These are phyloP conservation scores for Camellia granthamiana DNA, from an alignment of 148 eudicot genomes.

Conservation along the genomic window DNA sequence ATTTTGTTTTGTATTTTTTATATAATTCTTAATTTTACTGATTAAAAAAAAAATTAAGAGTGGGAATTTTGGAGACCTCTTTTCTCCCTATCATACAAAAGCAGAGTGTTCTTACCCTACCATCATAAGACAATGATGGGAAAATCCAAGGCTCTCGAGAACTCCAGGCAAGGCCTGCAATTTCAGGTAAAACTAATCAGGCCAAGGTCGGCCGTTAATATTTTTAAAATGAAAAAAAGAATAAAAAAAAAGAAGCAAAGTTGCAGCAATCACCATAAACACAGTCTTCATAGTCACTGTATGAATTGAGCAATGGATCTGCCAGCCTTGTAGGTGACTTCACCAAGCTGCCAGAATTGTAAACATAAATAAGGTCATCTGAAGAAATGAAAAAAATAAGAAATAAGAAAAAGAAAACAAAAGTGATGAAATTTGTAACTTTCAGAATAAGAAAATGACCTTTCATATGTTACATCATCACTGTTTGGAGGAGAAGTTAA, in stretches of 20 bases:
- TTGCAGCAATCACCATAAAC: slow-evolving; percentile 66
- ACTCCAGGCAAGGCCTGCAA: slow-evolving; percentile 93
- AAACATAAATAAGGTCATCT: not conserved
- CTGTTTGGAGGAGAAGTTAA: slow-evolving; percentile 45
- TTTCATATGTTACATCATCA: slow-evolving; percentile 1
- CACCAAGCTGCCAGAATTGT: slow-evolving; percentile 36
- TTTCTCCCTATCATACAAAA: not conserved
- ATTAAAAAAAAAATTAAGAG: not conserved
- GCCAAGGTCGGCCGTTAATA: slow-evolving; percentile 4
- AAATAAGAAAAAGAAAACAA: no score
- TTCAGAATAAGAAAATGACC: slow-evolving; percentile 37
- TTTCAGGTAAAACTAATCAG: slow-evolving; percentile 10
- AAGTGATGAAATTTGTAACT: not conserved
- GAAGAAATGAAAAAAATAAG: not conserved
- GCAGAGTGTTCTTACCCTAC: slow-evolving; percentile 64
- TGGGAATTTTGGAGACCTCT: no score
- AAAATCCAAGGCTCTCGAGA: slow-evolving; percentile 92
- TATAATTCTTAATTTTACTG: not conserved
- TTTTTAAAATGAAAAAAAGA: no score
- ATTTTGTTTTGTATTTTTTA: not conserved
- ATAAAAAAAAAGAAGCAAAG: not conserved
- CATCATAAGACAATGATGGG: slow-evolving; percentile 95
- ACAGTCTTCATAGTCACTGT: slow-evolving; percentile 95
- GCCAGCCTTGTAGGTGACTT: slow-evolving; percentile 43
- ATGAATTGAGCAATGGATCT: slow-evolving; percentile 65